Percentiles rank a stretch among this genome's conserved stretches.
phyloP scores from a whole-genome alignment of 169 alveolate genomes.

The Plasmodium reichenowi region DNA sequence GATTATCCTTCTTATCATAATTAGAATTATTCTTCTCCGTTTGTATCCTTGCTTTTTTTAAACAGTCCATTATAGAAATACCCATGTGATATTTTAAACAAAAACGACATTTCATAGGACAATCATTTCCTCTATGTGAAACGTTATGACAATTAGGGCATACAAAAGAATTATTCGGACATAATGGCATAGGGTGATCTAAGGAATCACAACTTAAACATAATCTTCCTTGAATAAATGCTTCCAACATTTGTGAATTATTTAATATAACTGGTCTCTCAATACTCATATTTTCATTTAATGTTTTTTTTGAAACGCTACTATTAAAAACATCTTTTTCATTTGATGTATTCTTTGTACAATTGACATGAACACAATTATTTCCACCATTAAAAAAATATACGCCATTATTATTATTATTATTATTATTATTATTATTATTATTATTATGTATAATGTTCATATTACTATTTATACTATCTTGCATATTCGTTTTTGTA shows the following conservation, averaged over 20 bases:
- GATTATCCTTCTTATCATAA: constrained; percentile 15
- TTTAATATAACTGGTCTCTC: constrained; percentile 73
- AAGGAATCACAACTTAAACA: constrained; percentile 84
- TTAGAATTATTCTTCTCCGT: constrained; percentile 39
- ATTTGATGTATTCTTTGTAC: background rate
- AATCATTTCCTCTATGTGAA: constrained; percentile 82
- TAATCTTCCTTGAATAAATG: constrained; percentile 81
- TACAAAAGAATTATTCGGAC: constrained; percentile 84
- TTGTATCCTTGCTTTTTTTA: constrained; percentile 73
- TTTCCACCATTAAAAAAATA: constrained; percentile 1
- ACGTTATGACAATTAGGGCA: constrained; percentile 85
- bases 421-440: background rate
- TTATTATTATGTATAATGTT: background rate
- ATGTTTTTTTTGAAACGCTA: background rate
- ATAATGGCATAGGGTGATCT: constrained; percentile 83
- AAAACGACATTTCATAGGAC: constrained; percentile 76
- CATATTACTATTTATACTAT: too few relatives aligned
- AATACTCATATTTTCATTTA: constrained; percentile 37
- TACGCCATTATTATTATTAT: background rate
- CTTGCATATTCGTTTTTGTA: too few relatives aligned
- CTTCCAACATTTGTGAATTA: constrained; percentile 75
- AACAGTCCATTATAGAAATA: constrained; percentile 71
- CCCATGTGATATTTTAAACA: constrained; percentile 67
- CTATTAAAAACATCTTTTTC: constrained; percentile 19
- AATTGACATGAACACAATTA: background rate